Conservation (phyloP, 345 rosid genomes). For the Eucalyptus grandis region DNA sequence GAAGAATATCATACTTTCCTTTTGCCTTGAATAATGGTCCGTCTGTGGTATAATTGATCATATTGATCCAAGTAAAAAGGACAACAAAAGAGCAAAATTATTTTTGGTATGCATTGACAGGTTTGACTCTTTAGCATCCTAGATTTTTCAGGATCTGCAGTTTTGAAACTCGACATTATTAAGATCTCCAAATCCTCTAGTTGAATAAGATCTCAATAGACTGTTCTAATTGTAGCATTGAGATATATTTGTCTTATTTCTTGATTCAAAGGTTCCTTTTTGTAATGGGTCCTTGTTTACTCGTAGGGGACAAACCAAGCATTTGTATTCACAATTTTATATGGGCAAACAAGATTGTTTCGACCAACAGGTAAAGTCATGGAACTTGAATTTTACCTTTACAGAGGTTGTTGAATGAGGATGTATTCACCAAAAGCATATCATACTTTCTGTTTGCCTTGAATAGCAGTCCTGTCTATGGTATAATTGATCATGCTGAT, state of each 20-base stretch:
- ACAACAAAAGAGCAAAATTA: background rate
- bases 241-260: no score
- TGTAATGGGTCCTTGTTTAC: background rate
- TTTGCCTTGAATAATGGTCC: background rate
- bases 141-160: background rate
- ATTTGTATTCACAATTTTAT: constrained; percentile 77
- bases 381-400: no score
- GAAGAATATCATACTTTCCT: background rate
- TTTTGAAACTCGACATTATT: background rate
- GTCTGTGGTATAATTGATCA: background rate
- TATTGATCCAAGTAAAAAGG: background rate
- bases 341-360: constrained; percentile 62
- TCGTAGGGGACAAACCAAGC: constrained; percentile 65
- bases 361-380: no score
- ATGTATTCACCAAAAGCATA: no score
- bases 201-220: background rate
- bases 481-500: no score
- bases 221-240: background rate
- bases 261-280: background rate
- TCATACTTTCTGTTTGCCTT: no score
- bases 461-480: no score
- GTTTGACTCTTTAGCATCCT: background rate
- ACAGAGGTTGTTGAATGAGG: no score
- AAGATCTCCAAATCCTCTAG: background rate
- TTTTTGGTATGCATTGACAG: background rate